These are phyloP conservation scores for Aphanomyces cochlioides DNA, from an alignment of 352 stramenopile species.

Conservation along the genomic window DNA sequence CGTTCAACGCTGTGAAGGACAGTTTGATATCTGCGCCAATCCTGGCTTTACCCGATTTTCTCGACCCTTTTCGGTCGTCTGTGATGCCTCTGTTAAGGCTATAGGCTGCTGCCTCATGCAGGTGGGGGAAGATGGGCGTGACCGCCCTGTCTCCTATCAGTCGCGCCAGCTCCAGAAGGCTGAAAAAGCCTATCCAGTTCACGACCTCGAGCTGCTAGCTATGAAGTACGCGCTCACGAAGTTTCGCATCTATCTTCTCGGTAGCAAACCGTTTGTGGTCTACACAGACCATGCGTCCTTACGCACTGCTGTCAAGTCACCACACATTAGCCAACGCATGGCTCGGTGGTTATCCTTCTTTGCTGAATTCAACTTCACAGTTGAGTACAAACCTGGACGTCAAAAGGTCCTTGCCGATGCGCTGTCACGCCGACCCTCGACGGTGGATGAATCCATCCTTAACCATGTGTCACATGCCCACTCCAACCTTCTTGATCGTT, in stretches of 20 bases:
- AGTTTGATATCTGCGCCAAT: background rate
- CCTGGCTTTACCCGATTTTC: constrained; percentile 13
- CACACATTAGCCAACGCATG: background rate
- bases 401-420: background rate
- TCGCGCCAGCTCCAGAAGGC: constrained; percentile 32
- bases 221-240: background rate
- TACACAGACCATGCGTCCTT: background rate
- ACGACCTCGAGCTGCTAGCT: background rate
- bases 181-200: constrained; percentile 34
- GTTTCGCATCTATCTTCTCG: background rate
- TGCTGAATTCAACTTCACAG: background rate
- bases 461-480: background rate
- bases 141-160: constrained; percentile 36
- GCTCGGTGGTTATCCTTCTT: background rate
- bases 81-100: constrained; percentile 32
- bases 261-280: background rate
- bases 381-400: background rate
- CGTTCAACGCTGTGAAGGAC: constrained; percentile 19
- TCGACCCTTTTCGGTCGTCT: constrained; percentile 33
- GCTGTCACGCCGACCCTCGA: background rate
- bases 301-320: background rate
- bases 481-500: background rate
- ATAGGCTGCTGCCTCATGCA: constrained; percentile 35
- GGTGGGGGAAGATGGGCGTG: constrained; percentile 20
- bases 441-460: background rate